Percentiles rank a stretch among this genome's conserved stretches.
These are phyloP conservation scores for Warburgia ugandensis DNA, from an alignment of 164 flowering plant genomes.

Conservation along the genomic window DNA sequence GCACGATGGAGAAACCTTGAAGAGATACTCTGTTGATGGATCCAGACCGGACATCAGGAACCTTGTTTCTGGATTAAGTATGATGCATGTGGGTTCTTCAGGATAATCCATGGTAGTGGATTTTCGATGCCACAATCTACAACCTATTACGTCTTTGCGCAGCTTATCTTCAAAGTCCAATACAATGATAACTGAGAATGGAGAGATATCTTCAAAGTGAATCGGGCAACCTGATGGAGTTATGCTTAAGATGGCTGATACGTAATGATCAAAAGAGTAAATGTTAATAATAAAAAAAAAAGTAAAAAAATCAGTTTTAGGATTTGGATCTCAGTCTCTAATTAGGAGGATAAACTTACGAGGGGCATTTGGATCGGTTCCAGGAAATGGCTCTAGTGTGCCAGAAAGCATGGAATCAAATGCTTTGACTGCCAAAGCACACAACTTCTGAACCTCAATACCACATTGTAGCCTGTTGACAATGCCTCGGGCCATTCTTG, in stretches of 20 bases:
- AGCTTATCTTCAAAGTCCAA: conserved; percentile 24
- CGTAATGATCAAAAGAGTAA: no score
- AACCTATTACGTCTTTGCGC: conserved; percentile 28
- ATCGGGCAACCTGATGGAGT: conserved; percentile 28
- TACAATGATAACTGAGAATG: conserved; percentile 31
- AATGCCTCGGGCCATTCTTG: conserved; percentile 51
- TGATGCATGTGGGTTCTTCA: conserved; percentile 36
- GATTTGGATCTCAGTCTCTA: no score
- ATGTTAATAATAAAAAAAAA: no score
- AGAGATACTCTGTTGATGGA: conserved; percentile 43
- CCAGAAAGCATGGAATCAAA: conserved; percentile 28
- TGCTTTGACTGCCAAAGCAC: conserved; percentile 45
- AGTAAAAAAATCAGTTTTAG: no score
- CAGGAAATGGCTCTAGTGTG: conserved; percentile 1
- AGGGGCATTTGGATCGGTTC: background rate
- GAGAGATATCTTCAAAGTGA: conserved; percentile 30
- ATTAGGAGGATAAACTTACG: conserved; percentile 9
- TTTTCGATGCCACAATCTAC: conserved; percentile 47
- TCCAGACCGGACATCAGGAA: conserved; percentile 31
- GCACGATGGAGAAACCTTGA: conserved; percentile 38
- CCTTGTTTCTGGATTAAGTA: conserved; percentile 31
- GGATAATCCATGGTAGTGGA: conserved; percentile 28
- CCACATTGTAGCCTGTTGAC: conserved; percentile 60
- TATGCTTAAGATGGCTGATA: background rate
- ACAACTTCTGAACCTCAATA: conserved; percentile 50